Evolutionary conservation across 2,329 filamentous ascomycete genomes (phyloP).

Genomic region (Colletotrichum navitas): DNA sequence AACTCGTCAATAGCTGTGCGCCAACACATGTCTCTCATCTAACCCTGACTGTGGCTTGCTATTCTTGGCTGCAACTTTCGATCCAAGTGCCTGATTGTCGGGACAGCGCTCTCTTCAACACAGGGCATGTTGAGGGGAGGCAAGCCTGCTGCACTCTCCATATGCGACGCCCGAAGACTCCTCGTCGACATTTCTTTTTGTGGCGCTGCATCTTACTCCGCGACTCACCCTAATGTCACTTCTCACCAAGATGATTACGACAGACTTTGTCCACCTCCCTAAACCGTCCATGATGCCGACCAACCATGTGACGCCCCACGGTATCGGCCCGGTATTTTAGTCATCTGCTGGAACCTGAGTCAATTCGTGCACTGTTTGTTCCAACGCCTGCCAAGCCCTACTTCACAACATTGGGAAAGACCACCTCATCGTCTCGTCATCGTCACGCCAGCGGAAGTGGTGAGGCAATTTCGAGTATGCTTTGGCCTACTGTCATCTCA

Average conservation of each 20-base stretch:
- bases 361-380: slow-evolving; percentile 11
- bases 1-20: slow-evolving; percentile 25
- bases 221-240: slow-evolving; percentile 9
- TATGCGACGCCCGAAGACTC: slow-evolving; percentile 16
- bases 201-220: slow-evolving; percentile 2
- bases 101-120: slow-evolving; percentile 32
- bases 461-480: not conserved
- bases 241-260: slow-evolving; percentile 15
- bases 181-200: slow-evolving; percentile 4
- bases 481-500: not conserved
- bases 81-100: slow-evolving; percentile 37
- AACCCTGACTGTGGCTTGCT: slow-evolving; percentile 28
- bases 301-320: slow-evolving; percentile 18
- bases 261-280: slow-evolving; percentile 1
- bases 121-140: slow-evolving; percentile 1
- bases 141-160: slow-evolving; percentile 15
- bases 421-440: slow-evolving; percentile 10
- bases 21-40: slow-evolving; percentile 34
- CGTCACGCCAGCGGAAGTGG: not conserved
- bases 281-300: not conserved
- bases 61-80: slow-evolving; percentile 17
- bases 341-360: slow-evolving; percentile 10
- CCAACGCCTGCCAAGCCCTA: slow-evolving; percentile 1
- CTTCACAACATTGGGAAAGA: not conserved
- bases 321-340: slow-evolving; percentile 22